Base-by-base conservation (phyloP, 1,284 basidiomycete species). In the Peniophora sp. region DNA sequence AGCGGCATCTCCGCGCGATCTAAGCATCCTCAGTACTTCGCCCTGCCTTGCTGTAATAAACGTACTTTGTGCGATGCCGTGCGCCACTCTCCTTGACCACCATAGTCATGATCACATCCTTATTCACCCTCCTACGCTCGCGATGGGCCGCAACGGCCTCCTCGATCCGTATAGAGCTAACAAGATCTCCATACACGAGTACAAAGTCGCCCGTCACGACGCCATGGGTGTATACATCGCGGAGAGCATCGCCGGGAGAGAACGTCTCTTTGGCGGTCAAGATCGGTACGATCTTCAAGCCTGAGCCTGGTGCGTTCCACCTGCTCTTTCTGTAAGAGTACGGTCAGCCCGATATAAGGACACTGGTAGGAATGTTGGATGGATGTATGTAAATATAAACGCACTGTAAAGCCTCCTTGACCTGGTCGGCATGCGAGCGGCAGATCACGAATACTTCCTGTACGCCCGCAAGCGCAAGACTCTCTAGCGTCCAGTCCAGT, bases 41-140 rank as follows among this genome's bases (percentile, higher is more conserved):
- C 10, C 47, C 49, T 52, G 48, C 51, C 20, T 52, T 49, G 9
- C 58, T 39, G 60, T 55, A 48, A 56, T 32, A 43, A 36, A 71
- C 78, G 48, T 59, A 88, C 89, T 85, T 81, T 48, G 87, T 88
- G 47, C 87, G 72, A 68, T 90, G 88, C 52, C 65, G 68, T 12
- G 73, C 72, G 16, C 88, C 86, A 59, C 81, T 81, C 67, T 88
- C 83, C 68, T 90, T 90, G 53, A 94, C 88, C 12, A 93, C 89
- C 73, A 94, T 89, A 32, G 94, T 97, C 95, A 97, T 97, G 64
- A 97, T 95, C 51, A 88, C 84, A 63, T 97, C 89, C 71, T 93
- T 92, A 69, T 96, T 92, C 52, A 73, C 78, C 66, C 86, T 87
- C 53, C 92, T 77, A 32, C 95, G 77, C 66, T 90, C 89, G 74